A percentile compares a stretch with the other conserved stretches of the same genome.
These are phyloP conservation scores for Begonia peltatifolia DNA, from an alignment of 306 rosid genomes.

Conservation along the genomic window DNA sequence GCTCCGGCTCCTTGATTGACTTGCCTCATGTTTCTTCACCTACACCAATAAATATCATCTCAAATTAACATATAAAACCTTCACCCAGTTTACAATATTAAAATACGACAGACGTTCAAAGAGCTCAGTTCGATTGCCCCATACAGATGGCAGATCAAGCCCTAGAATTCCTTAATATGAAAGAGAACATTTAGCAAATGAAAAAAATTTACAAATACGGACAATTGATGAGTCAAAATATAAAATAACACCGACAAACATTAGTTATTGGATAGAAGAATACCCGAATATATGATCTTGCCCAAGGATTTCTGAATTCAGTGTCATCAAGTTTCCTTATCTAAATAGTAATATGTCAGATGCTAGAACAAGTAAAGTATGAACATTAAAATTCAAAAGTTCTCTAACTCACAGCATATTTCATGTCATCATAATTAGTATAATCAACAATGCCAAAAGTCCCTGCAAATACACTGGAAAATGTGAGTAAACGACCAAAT, in stretches of 20 bases:
- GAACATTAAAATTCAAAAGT: background rate
- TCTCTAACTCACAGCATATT: conserved; percentile 77
- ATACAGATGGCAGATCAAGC: too few species aligned
- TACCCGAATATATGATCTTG: conserved; percentile 86
- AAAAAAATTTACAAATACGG: too few species aligned
- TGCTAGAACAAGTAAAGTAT: background rate
- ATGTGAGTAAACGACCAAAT: background rate
- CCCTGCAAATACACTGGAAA: conserved; percentile 30
- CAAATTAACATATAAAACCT: background rate
- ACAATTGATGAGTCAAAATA: too few species aligned
- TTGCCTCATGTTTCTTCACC: conserved; percentile 68
- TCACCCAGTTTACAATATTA: too few species aligned
- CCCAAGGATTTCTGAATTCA: conserved; percentile 97
- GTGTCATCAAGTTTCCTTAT: conserved; percentile 87
- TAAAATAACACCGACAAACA: too few species aligned
- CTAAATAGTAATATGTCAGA: conserved; percentile 23
- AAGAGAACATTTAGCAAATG: too few species aligned
- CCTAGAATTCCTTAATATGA: too few species aligned
- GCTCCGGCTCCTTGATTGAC: conserved; percentile 79
- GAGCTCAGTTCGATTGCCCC: too few species aligned
- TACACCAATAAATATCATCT: conserved; percentile 19
- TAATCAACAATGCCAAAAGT: conserved; percentile 91
- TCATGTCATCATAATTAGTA: conserved; percentile 90
- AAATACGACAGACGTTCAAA: too few species aligned
- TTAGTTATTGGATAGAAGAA: background rate